A percentile compares a stretch with the other conserved stretches of the same genome.
Conservation (phyloP, 2,329 filamentous ascomycete genomes). For the Phialophora verrucosa region DNA sequence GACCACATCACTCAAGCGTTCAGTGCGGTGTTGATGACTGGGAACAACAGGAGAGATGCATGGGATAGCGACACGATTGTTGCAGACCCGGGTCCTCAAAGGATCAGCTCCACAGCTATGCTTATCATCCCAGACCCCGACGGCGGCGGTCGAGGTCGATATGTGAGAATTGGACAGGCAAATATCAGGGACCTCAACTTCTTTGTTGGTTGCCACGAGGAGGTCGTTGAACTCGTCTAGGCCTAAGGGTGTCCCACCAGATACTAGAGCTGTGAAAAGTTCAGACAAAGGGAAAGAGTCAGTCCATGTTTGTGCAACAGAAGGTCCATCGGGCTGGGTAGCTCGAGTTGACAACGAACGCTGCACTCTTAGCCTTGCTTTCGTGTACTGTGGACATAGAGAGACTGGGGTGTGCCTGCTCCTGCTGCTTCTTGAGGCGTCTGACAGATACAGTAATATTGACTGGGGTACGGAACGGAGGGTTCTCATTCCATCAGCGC, state of each 20-base stretch:
- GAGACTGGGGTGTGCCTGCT: no score
- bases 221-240: neutral
- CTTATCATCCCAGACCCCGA: neutral
- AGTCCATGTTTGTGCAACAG: no score
- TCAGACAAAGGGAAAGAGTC: no score
- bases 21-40: conserved; percentile 6
- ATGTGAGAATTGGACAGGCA: conserved; percentile 10
- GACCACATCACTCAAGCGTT: neutral
- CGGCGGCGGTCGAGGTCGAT: neutral
- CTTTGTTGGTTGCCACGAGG: conserved; percentile 8
- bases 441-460: no score
- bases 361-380: no score
- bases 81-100: neutral
- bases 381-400: no score
- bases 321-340: no score
- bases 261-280: no score
- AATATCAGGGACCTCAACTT: conserved; percentile 9
- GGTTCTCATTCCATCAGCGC: neutral
- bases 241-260: no score
- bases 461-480: no score
- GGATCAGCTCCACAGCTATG: conserved; percentile 4
- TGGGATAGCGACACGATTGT: conserved; percentile 1
- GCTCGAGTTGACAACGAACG: no score
- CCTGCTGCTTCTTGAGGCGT: no score
- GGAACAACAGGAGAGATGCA: neutral